Evolutionary conservation across 345 rosid species (phyloP), one percentile per base, ranked within the genome.

Genomic region (Hypericum androsaemum): DNA sequence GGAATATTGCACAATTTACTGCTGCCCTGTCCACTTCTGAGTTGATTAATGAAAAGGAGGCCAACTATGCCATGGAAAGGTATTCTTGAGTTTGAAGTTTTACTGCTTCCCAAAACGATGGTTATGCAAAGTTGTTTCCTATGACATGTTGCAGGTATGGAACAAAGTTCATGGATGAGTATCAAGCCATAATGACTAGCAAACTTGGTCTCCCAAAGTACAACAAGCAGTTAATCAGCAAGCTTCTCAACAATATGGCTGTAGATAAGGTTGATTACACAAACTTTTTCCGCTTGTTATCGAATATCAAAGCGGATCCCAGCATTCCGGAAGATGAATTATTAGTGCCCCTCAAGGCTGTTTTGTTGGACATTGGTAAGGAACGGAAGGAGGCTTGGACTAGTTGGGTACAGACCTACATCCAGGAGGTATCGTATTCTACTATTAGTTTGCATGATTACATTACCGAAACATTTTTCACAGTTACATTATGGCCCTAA

Each of bases 201-300:
- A 92, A 92, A 74, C 94, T 92, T 50, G 98, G 98, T 53, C 86
- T 92, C 5, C 75, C 88, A 12, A 88, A 84, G 68, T 92, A 92
- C 72, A 92, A 85, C 68, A 92, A 92, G 64, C 89, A 85, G 54
- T 70, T 88, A 62, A 79, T 87, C 40, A 57, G 88, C 53, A 78
- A 81, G 62, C 94, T 92, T 49, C 85, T 92, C 22, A 85, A 78
- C 62, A 92, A 88, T 64, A 76, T 92, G 96, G 88, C 98, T 35
- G 89, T 92, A 13, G 98, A 92, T 64, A 92, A 92, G 74, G 98
- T 88, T 62, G 98, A 92, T 66, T 88, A 88, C 70, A 92, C 98
- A 45, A 92, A 92, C 62, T 83, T 88, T 77, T 92, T 85, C 68
- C 80, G 95, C 56, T 65, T 66, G 49, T 86, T 92, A 63, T 75